Percentiles rank a stretch among this genome's conserved stretches.
phyloP scores from a whole-genome alignment of 352 stramenopile species.

The Globisporangium radiosum region DNA sequence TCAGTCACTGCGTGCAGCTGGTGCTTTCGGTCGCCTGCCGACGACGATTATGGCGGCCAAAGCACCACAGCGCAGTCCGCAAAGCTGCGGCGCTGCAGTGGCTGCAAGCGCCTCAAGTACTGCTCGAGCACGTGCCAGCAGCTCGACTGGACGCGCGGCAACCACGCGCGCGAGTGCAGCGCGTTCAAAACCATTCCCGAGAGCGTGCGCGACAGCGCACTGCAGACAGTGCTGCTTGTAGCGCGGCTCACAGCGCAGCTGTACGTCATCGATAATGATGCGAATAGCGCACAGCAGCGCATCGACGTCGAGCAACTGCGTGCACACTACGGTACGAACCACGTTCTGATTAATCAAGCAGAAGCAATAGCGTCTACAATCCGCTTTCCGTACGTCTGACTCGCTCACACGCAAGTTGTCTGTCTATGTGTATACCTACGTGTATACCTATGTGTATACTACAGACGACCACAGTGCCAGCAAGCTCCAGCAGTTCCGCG shows the following conservation, averaged over 20 bases:
- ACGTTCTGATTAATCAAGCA: too few species aligned
- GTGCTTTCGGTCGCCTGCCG: slow-evolving; percentile 25
- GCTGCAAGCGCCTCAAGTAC: slow-evolving; percentile 55
- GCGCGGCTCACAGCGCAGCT: slow-evolving; percentile 31
- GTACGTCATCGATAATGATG: slow-evolving; percentile 12
- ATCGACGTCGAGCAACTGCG: slow-evolving; percentile 18
- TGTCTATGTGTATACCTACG: too few species aligned
- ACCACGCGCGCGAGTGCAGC: slow-evolving; percentile 43
- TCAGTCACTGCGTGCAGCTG: slow-evolving; percentile 38
- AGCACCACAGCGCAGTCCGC: not conserved
- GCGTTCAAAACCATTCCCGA: slow-evolving; percentile 33
- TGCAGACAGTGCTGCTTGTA: slow-evolving; percentile 53
- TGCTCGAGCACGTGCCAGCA: slow-evolving; percentile 65
- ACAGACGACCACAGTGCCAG: slow-evolving; percentile 30
- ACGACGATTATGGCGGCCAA: not conserved
- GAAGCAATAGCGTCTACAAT: too few species aligned
- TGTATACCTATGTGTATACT: not conserved
- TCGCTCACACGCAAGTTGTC: too few species aligned
- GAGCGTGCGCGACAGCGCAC: not conserved
- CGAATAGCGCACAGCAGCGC: slow-evolving; percentile 2
- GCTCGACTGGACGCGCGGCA: slow-evolving; percentile 35
- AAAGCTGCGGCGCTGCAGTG: slow-evolving; percentile 35
- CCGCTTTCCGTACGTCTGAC: too few species aligned
- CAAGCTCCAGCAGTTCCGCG: slow-evolving; percentile 33
- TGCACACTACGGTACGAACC: slow-evolving; percentile 29